Evolutionary conservation across 805 yeast genomes (phyloP).

Genomic region (Spathaspora arborariae): DNA sequence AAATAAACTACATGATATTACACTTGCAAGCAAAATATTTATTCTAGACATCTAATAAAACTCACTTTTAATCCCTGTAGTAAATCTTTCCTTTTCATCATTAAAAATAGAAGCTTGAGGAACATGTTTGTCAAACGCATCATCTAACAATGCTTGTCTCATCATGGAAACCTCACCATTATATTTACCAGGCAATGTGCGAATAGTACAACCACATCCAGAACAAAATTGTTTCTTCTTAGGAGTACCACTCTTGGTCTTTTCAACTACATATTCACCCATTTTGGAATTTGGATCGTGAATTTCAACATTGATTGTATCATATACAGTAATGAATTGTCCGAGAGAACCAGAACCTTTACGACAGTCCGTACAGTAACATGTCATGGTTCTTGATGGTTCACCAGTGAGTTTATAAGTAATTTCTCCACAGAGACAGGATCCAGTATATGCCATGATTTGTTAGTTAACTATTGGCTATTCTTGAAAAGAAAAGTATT

Average conservation of each 20-base stretch:
- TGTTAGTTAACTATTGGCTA: no score
- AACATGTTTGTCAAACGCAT: conserved; percentile 2
- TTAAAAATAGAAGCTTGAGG: conserved; percentile 7
- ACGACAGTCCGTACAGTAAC: conserved; percentile 11
- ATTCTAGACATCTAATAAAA: conserved; percentile 3
- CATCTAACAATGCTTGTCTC: conserved; percentile 10
- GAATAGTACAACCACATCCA: conserved; percentile 10
- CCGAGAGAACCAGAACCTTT: conserved; percentile 13
- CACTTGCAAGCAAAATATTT: neutral
- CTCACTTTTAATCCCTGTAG: conserved; percentile 4
- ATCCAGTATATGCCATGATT: conserved; percentile 8
- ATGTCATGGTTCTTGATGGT: conserved; percentile 6
- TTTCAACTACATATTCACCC: conserved; percentile 6
- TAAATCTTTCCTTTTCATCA: conserved; percentile 5
- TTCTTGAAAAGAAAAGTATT: neutral
- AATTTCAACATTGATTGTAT: conserved; percentile 7
- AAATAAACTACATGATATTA: no score
- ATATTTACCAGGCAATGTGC: conserved; percentile 9
- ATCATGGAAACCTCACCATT: conserved; percentile 10
- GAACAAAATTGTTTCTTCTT: conserved; percentile 10
- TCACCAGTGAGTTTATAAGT: conserved; percentile 2
- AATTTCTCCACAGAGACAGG: conserved; percentile 10
- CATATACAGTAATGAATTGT: conserved; percentile 8
- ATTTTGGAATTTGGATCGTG: neutral
- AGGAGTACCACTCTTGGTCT: conserved; percentile 10